These are phyloP conservation scores for Coriaria nepalensis DNA, from an alignment of 306 rosid genomes.

Conservation along the genomic window DNA sequence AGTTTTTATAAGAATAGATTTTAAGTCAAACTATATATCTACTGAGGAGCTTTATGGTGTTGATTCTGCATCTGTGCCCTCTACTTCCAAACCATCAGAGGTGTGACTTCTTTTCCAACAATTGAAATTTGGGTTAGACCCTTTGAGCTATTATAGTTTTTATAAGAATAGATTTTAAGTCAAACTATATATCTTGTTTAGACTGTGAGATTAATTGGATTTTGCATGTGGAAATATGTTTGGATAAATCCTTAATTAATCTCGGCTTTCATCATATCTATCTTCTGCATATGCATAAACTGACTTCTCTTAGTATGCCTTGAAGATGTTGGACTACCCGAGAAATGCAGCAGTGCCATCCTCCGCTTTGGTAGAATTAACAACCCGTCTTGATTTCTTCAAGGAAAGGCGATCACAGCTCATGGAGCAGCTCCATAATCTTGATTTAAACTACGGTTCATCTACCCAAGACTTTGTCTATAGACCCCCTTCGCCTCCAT, in stretches of 20 bases:
- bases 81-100: conserved; percentile 78
- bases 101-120: conserved; percentile 27
- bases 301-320: no score
- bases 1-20: no score
- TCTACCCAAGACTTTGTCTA: conserved; percentile 59
- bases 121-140: neutral
- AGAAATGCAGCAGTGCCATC: conserved; percentile 79
- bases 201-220: conserved; percentile 7
- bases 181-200: no score
- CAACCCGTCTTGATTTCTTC: conserved; percentile 96
- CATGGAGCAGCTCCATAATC: conserved; percentile 99
- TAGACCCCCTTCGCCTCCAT: conserved; percentile 78
- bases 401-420: conserved; percentile 96
- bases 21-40: no score
- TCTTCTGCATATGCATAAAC: no score
- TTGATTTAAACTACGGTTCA: conserved; percentile 78
- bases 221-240: conserved; percentile 3
- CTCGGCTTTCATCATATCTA: no score
- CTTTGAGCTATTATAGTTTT: no score
- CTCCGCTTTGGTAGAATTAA: conserved; percentile 79
- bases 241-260: neutral
- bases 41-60: conserved; percentile 56
- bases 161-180: no score
- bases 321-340: conserved; percentile 49
- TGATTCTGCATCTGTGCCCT: conserved; percentile 66